Evolutionary conservation across 257 asterid species (phyloP).

Genomic region (Misopates orontium): DNA sequence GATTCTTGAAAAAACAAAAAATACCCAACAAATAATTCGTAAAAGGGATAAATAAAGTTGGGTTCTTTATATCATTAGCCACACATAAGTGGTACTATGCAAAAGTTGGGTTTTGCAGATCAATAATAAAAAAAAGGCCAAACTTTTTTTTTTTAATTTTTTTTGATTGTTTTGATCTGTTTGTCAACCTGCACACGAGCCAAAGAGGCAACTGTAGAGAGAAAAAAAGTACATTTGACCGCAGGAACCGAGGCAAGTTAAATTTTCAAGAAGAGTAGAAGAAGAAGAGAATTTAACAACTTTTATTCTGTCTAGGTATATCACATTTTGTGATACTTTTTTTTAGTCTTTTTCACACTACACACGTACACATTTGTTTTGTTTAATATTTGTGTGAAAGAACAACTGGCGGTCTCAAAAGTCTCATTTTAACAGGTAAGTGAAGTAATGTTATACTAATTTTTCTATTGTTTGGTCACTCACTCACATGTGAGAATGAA

Average conservation of each 20-base stretch:
- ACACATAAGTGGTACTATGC: conserved; percentile 18
- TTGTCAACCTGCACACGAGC: conserved; percentile 32
- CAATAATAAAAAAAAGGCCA: not conserved
- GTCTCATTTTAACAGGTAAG: conserved; percentile 48
- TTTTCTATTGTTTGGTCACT: conserved; percentile 19
- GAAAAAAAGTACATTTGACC: conserved; percentile 53
- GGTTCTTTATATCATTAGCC: conserved; percentile 15
- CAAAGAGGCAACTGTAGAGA: conserved; percentile 33
- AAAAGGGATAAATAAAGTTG: not conserved
- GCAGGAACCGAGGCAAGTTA: conserved; percentile 69
- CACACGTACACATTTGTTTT: conserved; percentile 19
- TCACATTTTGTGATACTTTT: too few relatives aligned
- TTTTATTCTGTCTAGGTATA: conserved; percentile 58
- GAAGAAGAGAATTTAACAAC: conserved; percentile 43
- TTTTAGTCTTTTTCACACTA: conserved; percentile 25
- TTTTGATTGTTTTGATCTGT: conserved; percentile 22
- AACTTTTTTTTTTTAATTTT: conserved; percentile 5
- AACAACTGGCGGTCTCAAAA: conserved; percentile 38
- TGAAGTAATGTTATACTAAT: conserved; percentile 23
- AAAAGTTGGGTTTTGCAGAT: conserved; percentile 9
- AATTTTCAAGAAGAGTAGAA: conserved; percentile 39
- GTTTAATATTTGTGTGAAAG: not conserved
- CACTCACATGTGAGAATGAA: conserved; percentile 45
- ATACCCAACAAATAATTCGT: not conserved
- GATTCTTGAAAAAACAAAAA: conserved; percentile 25